Percentiles rank a stretch among this genome's conserved stretches.
Evolutionary conservation across 768 basidiomycete genomes (phyloP).

Genomic region (Amanita pseudoporphyria): DNA sequence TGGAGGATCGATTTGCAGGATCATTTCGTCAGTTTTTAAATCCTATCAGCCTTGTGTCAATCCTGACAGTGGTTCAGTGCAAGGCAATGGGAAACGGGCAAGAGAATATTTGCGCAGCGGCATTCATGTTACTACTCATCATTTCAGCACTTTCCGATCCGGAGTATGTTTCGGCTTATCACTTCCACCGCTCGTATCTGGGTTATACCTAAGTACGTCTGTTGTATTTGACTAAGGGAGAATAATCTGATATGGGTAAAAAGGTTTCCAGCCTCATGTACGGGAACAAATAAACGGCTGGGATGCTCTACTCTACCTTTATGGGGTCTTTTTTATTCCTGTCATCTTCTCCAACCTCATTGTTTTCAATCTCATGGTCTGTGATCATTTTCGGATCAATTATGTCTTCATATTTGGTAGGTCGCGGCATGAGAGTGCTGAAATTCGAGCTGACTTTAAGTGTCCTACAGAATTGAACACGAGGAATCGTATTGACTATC

Average conservation of each 20-base stretch:
- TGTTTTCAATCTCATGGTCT: constrained; percentile 76
- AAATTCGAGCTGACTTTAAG: background rate
- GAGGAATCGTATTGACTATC: constrained; percentile 63
- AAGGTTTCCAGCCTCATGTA: constrained; percentile 49
- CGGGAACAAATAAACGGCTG: constrained; percentile 52
- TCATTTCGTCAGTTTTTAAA: constrained; percentile 54
- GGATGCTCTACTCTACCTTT: constrained; percentile 69
- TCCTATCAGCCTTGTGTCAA: background rate
- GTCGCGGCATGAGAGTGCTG: constrained; percentile 11
- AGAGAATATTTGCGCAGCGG: constrained; percentile 52
- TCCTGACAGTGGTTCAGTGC: constrained; percentile 21
- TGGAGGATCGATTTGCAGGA: constrained; percentile 68
- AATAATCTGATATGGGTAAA: background rate
- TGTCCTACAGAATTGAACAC: constrained; percentile 51
- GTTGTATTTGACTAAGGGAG: background rate
- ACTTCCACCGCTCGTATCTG: constrained; percentile 56
- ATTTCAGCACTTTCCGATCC: constrained; percentile 65
- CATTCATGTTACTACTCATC: constrained; percentile 43
- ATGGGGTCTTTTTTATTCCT: constrained; percentile 66
- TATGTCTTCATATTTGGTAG: constrained; percentile 88
- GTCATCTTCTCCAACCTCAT: constrained; percentile 68
- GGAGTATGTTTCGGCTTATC: constrained; percentile 67
- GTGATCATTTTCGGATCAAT: constrained; percentile 72
- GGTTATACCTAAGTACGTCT: constrained; percentile 47
- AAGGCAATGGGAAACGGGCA: constrained; percentile 75